Base-by-base conservation (phyloP, 441 rosid species). In the Melastoma candidum region DNA sequence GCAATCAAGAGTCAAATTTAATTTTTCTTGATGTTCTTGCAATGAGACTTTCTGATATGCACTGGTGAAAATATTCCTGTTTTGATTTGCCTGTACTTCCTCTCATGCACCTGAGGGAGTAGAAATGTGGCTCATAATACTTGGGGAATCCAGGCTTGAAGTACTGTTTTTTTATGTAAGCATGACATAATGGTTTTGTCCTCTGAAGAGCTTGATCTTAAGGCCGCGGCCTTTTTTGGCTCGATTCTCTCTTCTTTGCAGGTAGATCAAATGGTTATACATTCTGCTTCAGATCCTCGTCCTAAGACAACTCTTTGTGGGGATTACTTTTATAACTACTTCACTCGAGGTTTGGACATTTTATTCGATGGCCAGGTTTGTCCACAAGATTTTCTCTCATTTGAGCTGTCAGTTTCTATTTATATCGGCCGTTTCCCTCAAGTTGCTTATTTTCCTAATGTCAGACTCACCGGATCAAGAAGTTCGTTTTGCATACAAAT, bases 191-290 rank as follows among this genome's bases (percentile, higher is more conserved):
- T 17, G 41, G 41, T 32, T 32, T 32, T 32, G 41, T 32, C 41
- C 41, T 32, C 41, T 32, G 8, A 3, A 32, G 8, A 17, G 22
- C 22, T 17, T 17, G 22, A 17, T 17, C 22, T 17, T 17, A 17
- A 17, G 22, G 22, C 22, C 22, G 0, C 22, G 22, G 22, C 22
- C 22, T 17, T 17, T 17, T 17, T 17, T 17, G 22, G 22, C 22
- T 17, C 22, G 22, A 17, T 17, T 17, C 22, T 17, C 25, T 29
- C 47, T 11, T 13, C 36, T 47, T 39, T 71, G 52, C 78, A 94
- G 97, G 95, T 94, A 12, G 99, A 87, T 74, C 97, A 94, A 73
- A 94, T 94, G 99, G 90, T 89, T 49, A 89, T 94, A 68, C 99
- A 94, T 65, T 94, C 97, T 44, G 87, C 94, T 7, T 81, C 87